Conservation (phyloP, 805 yeast genomes). For the Brettanomyces custersianus region DNA sequence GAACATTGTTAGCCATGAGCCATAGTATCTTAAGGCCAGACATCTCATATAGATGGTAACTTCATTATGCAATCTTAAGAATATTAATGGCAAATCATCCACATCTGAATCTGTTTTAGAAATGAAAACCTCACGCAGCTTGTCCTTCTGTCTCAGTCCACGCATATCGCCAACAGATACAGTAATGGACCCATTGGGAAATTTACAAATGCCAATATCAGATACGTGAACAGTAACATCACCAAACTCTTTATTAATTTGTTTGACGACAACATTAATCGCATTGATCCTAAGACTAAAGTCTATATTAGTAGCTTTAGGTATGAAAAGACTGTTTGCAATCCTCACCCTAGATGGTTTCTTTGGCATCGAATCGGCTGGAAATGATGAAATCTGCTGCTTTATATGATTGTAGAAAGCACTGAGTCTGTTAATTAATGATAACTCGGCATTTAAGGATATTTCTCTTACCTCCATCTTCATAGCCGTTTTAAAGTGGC, state of each 20-base stretch:
- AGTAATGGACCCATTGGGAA: not conserved
- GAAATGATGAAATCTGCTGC: no score
- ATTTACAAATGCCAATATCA: conserved; percentile 2
- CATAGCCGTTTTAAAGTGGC: no score
- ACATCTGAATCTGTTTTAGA: conserved; percentile 5
- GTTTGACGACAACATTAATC: conserved; percentile 8
- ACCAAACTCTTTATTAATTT: conserved; percentile 26
- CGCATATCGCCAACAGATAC: not conserved
- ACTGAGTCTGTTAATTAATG: no score
- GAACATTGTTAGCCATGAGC: conserved; percentile 45
- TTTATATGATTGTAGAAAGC: no score
- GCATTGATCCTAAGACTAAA: conserved; percentile 10
- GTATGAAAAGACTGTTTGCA: conserved; percentile 19
- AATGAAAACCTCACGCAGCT: conserved; percentile 4
- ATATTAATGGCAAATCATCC: conserved; percentile 9
- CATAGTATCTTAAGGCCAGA: conserved; percentile 45
- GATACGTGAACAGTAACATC: conserved; percentile 10
- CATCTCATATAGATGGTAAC: conserved; percentile 39
- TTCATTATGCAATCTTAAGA: conserved; percentile 16
- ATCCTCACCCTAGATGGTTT: conserved; percentile 12
- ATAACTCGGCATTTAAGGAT: no score
- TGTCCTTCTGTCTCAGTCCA: conserved; percentile 3
- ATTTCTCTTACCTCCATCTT: no score
- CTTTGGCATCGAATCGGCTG: no score
- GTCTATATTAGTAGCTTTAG: conserved; percentile 9